phyloP scores from a whole-genome alignment of 225 moss, liverwort and hornwort genomes.

The Lunularia cruciata region DNA sequence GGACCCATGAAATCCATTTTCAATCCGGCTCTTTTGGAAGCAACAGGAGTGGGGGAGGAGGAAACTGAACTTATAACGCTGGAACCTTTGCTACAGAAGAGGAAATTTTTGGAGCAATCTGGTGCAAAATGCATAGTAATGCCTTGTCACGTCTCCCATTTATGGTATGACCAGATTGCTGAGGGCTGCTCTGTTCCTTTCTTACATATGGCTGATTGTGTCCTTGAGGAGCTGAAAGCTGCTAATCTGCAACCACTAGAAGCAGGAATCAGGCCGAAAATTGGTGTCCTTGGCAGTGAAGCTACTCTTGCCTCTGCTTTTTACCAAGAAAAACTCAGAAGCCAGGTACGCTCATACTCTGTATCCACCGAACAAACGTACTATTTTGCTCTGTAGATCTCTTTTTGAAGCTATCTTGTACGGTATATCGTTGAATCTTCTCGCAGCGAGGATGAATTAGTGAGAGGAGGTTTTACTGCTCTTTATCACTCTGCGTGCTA shows the following conservation, averaged over 20 bases:
- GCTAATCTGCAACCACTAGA: constrained; percentile 34
- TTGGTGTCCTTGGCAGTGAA: constrained; percentile 37
- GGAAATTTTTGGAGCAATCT: constrained; percentile 33
- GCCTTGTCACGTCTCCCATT: constrained; percentile 42
- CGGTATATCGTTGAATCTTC: too few relatives aligned
- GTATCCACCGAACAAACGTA: too few relatives aligned
- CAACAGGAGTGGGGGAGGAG: constrained; percentile 6
- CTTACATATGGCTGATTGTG: constrained; percentile 39
- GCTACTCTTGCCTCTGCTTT: constrained; percentile 34
- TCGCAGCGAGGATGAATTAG: too few relatives aligned
- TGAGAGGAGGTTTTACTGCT: too few relatives aligned
- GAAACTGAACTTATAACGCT: constrained; percentile 18
- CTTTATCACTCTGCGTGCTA: not conserved
- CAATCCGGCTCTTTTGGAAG: constrained; percentile 18
- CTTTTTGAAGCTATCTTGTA: too few relatives aligned
- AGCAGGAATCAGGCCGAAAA: constrained; percentile 35
- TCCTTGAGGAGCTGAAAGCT: constrained; percentile 42
- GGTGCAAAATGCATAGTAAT: constrained; percentile 42
- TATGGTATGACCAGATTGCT: constrained; percentile 38
- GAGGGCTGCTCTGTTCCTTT: constrained; percentile 40
- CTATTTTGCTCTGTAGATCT: too few relatives aligned
- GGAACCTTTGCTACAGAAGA: constrained; percentile 33
- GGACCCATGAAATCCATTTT: constrained; percentile 1
- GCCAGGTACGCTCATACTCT: constrained; percentile 33
- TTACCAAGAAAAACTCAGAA: constrained; percentile 34